Evolutionary conservation across 805 yeast genomes (phyloP), one percentile per base, ranked within the genome.

Genomic region (Wickerhamomyces tratensis): DNA sequence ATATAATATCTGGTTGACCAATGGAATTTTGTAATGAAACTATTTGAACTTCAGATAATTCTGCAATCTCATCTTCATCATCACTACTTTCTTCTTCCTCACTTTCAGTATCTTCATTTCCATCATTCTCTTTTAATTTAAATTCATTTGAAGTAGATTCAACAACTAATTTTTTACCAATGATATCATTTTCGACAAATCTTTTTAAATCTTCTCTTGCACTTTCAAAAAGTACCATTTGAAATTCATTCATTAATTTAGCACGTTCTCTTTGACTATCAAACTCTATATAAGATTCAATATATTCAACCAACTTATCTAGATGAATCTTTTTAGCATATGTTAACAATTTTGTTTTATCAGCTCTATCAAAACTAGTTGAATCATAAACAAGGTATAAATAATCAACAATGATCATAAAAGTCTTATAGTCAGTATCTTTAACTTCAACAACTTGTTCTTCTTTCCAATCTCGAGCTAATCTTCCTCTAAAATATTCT

Each of bases 1-100:
- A 39, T 2, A 76, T 62, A 0, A 74, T 51, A 58, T 81, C 86
- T 0, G 84, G 76, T 37, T 46, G 59, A 8, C 58, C 52, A 2
- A 39, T n/a, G n/a, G 46, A 43, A 4, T 40, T 11, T 26, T 50
- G 53, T n/a, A 53, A 34, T 7, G 42, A n/a, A 12, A 31, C 7
- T 36, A 50, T 39, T 9, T 44, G 43, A 4, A 39, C 41, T 6
- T 42, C 33, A 1, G 49, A 27, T 13, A 55, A 38, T 14, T 41
- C 33, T 10, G 33, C 36, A 13, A 7, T 9, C 8, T 29, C 31
- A 9, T 2, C 31, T 9, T 29, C 31, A 29, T 29, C 31, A 9
- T 29, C 34, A 5, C 6, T 13, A 5, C n/a, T 13, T 31, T 31
- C 7, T 31, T 31, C 34, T 5, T 31, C 34, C 6, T 9, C 6